phyloP scores from a whole-genome alignment of 2,329 filamentous ascomycete species.

The Alternaria arbusti region DNA sequence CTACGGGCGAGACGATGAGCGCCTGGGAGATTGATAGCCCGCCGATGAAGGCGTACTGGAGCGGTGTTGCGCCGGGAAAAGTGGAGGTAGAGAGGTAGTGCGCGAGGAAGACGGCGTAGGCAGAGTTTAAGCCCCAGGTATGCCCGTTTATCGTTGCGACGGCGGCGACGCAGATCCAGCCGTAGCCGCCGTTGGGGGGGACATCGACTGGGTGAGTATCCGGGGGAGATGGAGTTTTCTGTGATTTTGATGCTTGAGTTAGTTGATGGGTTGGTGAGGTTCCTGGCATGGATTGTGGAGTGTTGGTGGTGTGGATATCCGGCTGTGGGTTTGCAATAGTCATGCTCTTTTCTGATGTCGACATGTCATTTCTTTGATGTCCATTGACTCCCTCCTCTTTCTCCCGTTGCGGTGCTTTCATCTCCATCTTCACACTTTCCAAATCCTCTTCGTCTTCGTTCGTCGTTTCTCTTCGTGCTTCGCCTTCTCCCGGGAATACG shows the following conservation, averaged over 20 bases:
- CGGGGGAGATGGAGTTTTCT: rapidly evolving
- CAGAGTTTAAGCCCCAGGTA: conserved; percentile 76
- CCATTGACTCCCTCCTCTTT: conserved; percentile 9
- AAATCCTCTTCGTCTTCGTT: background rate
- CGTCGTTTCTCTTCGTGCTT: background rate
- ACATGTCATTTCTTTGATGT: background rate
- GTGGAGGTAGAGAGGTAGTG: conserved; percentile 68
- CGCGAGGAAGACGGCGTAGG: conserved; percentile 76
- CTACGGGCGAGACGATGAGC: conserved; percentile 71
- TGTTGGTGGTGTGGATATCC: background rate
- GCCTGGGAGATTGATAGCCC: conserved; percentile 71
- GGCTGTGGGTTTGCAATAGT: background rate
- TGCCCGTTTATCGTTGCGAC: conserved; percentile 53
- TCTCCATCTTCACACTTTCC: background rate
- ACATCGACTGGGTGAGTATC: conserved; percentile 36
- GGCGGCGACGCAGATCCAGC: conserved; percentile 60
- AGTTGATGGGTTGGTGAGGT: background rate
- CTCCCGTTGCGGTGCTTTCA: background rate
- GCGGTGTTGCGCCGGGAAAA: conserved; percentile 67
- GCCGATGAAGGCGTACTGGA: conserved; percentile 80
- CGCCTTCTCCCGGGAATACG: background rate
- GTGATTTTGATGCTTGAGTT: background rate
- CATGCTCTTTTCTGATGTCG: background rate
- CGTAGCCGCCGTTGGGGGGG: conserved; percentile 67
- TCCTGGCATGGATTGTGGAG: background rate